Evolutionary conservation across 306 rosid genomes (phyloP).

Genomic region (Citrullus mucosospermus): DNA sequence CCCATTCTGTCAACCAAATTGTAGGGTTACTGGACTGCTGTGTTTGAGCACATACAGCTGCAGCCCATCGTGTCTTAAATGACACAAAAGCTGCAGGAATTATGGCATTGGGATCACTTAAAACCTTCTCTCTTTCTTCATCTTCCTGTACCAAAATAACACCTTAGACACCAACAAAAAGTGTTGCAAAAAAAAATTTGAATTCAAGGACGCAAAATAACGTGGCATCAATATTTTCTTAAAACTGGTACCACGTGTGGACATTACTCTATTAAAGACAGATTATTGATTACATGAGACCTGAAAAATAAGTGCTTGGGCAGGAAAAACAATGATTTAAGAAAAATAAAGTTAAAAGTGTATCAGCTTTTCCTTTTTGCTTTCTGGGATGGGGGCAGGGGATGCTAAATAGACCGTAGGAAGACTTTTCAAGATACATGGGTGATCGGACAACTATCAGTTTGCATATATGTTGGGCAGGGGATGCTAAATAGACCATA

Average conservation of each 20-base stretch:
- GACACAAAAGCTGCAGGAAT: slow-evolving; percentile 94
- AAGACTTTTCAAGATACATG: background rate
- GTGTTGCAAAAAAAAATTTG: background rate
- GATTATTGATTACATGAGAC: background rate
- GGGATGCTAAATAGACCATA: background rate
- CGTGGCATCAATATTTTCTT: background rate
- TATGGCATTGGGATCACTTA: slow-evolving; percentile 41
- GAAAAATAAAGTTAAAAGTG: background rate
- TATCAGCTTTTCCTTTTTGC: too few relatives aligned
- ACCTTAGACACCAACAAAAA: background rate
- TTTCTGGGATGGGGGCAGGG: background rate
- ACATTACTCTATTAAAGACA: background rate
- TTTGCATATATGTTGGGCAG: background rate
- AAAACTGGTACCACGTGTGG: background rate
- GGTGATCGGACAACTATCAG: background rate
- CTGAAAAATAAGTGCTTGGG: background rate
- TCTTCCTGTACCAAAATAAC: slow-evolving; percentile 52
- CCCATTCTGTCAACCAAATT: slow-evolving; percentile 93
- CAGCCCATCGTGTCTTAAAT: slow-evolving; percentile 77
- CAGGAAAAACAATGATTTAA: background rate
- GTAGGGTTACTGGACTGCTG: slow-evolving; percentile 75
- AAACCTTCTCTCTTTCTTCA: slow-evolving; percentile 52
- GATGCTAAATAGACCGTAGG: background rate
- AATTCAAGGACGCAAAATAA: background rate
- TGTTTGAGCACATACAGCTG: slow-evolving; percentile 94